These are phyloP conservation scores for Ceratocystiopsis brevicomis DNA, from an alignment of 2,329 filamentous ascomycete species.

Conservation along the genomic window DNA sequence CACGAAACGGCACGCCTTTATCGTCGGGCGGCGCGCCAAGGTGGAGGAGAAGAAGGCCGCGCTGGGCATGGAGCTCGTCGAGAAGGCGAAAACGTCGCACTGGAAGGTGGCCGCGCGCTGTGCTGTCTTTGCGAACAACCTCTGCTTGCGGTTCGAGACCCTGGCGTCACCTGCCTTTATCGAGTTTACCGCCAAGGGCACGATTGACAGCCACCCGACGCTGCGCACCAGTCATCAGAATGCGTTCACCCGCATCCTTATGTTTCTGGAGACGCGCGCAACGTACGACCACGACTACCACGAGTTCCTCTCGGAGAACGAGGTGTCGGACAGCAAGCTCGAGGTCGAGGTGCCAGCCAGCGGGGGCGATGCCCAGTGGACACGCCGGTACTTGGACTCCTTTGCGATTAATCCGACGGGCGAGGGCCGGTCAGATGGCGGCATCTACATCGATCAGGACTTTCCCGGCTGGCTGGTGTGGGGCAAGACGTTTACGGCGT, in stretches of 20 bases:
- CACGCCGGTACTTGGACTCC: conserved; percentile 52
- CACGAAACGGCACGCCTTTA: conserved; percentile 48
- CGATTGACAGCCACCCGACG: conserved; percentile 79
- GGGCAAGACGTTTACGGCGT: conserved; percentile 72
- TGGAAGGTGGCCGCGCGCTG: conserved; percentile 93
- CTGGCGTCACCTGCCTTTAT: conserved; percentile 69
- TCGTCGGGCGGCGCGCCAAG: conserved; percentile 52
- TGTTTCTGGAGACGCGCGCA: conserved; percentile 71
- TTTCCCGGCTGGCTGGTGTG: conserved; percentile 94
- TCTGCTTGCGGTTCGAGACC: conserved; percentile 80
- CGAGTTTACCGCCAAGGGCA: conserved; percentile 61
- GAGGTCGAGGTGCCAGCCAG: conserved; percentile 42
- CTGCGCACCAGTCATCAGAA: conserved; percentile 66
- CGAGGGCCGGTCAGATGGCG: conserved; percentile 12
- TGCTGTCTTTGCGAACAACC: conserved; percentile 73
- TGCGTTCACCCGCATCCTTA: conserved; percentile 58
- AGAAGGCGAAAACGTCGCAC: conserved; percentile 60
- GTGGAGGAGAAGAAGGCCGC: conserved; percentile 73
- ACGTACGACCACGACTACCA: conserved; percentile 73
- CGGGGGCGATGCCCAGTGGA: conserved; percentile 61
- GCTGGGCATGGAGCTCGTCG: conserved; percentile 64
- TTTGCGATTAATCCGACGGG: conserved; percentile 39
- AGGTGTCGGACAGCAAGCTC: conserved; percentile 59
- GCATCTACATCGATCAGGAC: conserved; percentile 83
- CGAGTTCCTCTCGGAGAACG: conserved; percentile 67